Conservation (phyloP, 352 stramenopile species). For the Phytophthora megakarya region DNA sequence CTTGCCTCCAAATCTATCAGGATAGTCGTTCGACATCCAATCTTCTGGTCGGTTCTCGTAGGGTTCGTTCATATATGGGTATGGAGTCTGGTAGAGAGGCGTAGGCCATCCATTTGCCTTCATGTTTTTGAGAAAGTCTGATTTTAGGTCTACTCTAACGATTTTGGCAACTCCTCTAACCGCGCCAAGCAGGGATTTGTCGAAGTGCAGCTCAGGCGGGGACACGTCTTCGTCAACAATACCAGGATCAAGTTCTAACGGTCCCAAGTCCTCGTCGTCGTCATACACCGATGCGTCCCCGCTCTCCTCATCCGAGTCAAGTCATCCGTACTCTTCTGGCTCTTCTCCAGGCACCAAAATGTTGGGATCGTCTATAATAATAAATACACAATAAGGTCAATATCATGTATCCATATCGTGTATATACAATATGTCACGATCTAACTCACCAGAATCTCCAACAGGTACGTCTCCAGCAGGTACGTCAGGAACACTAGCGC, state of each 20-base stretch:
- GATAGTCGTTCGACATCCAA: background rate
- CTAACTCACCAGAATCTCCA: too few relatives aligned
- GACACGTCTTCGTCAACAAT: background rate
- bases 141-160: background rate
- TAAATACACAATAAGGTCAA: constrained; percentile 15
- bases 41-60: constrained; percentile 1
- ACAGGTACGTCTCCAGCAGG: background rate
- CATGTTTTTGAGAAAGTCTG: background rate
- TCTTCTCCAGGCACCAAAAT: background rate
- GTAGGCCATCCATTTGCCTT: background rate
- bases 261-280: constrained; percentile 4
- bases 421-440: too few relatives aligned
- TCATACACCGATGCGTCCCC: background rate
- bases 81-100: background rate
- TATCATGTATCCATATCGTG: constrained; percentile 9
- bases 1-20: background rate
- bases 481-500: background rate
- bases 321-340: background rate
- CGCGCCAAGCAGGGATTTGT: background rate
- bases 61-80: constrained; percentile 10
- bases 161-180: background rate
- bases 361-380: constrained; percentile 8
- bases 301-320: constrained; percentile 12
- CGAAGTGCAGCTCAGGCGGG: constrained; percentile 1
- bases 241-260: background rate